phyloP scores from a whole-genome alignment of 306 rosid genomes.

The Quercus agrifolia region DNA sequence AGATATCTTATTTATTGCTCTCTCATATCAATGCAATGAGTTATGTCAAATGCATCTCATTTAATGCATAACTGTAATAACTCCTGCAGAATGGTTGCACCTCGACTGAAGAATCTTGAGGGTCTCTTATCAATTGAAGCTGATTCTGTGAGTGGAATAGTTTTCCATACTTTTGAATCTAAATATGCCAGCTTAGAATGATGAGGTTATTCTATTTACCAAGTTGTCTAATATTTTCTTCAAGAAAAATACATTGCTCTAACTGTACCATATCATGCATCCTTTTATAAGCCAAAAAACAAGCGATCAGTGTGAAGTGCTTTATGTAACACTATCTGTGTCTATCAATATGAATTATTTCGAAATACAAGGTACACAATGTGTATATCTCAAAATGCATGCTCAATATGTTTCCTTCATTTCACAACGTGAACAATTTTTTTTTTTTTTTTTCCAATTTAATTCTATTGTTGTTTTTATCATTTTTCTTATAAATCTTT shows the following conservation, averaged over 20 bases:
- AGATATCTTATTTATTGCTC: too few species aligned
- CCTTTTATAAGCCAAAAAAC: background rate
- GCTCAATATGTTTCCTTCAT: too few species aligned
- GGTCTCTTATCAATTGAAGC: constrained; percentile 43
- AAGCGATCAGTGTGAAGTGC: too few species aligned
- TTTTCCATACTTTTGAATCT: background rate
- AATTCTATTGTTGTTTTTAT: too few species aligned
- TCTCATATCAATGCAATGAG: constrained; percentile 1
- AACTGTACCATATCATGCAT: background rate
- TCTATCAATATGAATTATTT: too few species aligned
- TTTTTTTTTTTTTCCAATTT: too few species aligned
- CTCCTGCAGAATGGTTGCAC: constrained; percentile 49
- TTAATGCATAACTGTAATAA: background rate
- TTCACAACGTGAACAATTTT: too few species aligned
- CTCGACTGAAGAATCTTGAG: constrained; percentile 52
- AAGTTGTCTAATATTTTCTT: background rate
- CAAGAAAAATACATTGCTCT: background rate
- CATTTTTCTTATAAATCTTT: background rate
- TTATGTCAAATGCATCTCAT: background rate
- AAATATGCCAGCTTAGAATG: background rate
- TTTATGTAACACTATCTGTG: too few species aligned
- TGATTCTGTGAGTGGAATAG: constrained; percentile 39
- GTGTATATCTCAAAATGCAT: too few species aligned
- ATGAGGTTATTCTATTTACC: background rate
- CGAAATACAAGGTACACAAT: too few species aligned